Evolutionary conservation across 2,329 filamentous ascomycete genomes (phyloP), one percentile per base, ranked within the genome.

Genomic region (Westerdykella ornata): DNA sequence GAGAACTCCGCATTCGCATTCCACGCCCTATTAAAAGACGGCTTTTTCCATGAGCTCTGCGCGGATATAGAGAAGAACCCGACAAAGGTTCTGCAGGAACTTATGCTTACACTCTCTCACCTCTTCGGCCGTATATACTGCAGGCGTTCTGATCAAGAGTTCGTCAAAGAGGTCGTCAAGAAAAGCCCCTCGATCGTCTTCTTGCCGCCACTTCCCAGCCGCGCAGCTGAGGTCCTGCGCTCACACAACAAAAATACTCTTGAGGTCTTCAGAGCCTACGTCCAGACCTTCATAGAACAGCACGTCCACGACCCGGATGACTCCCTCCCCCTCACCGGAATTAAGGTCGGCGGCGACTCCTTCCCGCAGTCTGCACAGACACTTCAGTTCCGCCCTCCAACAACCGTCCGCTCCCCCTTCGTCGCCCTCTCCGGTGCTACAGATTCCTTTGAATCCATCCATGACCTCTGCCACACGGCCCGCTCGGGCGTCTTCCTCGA

Each of bases 1-100:
- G 84, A 88, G 52, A 86, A 84, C 52, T 78, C 81, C 0, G 79
- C 78, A 4, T 88, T 89, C 56, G 83, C 84, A 0, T 86, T 89
- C 63, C 85, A 89, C 57, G 78, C 83, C 1, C 69, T 90, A 8
- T 67, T 90, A 1, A 82, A 80, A 44, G 77, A 75, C 2, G 84
- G 84, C 0, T 88, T 84, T 55, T 84, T 89, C 58, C 74, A 80
- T 47, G 62, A 70, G 16, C 63, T 89, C 0, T 86, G 83, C 56
- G 70, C 70, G 2, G 68, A 75, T 13, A 71, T 85, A 28, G 63
- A 75, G 33, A 66, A 59, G 3, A 72, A 73, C 13, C 70, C 72
- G 16, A 52, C 75, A 13, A 49, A 61, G 0, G 73, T 79, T 0
- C 59, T 84, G 3, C 66, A 71, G n/a, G 73, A 76, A 20, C 65